phyloP scores from a whole-genome alignment of 2,329 filamentous ascomycete genomes.

The Fusarium xyrophilum region DNA sequence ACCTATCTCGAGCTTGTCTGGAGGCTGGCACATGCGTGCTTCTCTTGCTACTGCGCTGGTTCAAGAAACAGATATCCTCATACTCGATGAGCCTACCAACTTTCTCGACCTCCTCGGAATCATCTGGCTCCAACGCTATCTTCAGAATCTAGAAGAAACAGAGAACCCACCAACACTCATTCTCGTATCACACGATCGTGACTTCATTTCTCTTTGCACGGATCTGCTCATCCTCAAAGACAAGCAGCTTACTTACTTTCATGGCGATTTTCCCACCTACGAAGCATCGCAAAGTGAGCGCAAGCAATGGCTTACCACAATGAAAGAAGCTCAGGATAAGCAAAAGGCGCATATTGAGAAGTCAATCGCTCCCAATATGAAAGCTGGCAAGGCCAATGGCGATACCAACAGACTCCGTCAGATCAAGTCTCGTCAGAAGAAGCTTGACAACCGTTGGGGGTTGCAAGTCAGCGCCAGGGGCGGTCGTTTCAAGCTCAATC shows the following conservation, averaged over 20 bases:
- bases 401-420: slow-evolving; percentile 88
- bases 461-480: slow-evolving; percentile 76
- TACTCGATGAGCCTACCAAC: slow-evolving; percentile 88
- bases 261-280: slow-evolving; percentile 75
- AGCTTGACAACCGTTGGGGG: slow-evolving; percentile 81
- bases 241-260: slow-evolving; percentile 74
- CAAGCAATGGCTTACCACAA: slow-evolving; percentile 70
- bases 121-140: slow-evolving; percentile 81
- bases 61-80: slow-evolving; percentile 76
- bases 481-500: slow-evolving; percentile 79
- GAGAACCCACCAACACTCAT: slow-evolving; percentile 70
- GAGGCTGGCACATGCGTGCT: slow-evolving; percentile 77
- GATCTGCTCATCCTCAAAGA: slow-evolving; percentile 80
- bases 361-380: slow-evolving; percentile 76
- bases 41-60: slow-evolving; percentile 71
- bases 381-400: slow-evolving; percentile 76
- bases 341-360: slow-evolving; percentile 83
- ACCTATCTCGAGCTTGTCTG: slow-evolving; percentile 71
- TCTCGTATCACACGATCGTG: slow-evolving; percentile 83
- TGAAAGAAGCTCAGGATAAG: slow-evolving; percentile 83
- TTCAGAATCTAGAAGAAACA: slow-evolving; percentile 62
- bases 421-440: slow-evolving; percentile 84
- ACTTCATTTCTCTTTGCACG: slow-evolving; percentile 78
- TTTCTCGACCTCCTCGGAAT: slow-evolving; percentile 84
- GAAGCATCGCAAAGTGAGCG: slow-evolving; percentile 72